Evolutionary conservation across 2,329 filamentous ascomycete genomes (phyloP).

Genomic region (Aspergillus ochraceus): DNA sequence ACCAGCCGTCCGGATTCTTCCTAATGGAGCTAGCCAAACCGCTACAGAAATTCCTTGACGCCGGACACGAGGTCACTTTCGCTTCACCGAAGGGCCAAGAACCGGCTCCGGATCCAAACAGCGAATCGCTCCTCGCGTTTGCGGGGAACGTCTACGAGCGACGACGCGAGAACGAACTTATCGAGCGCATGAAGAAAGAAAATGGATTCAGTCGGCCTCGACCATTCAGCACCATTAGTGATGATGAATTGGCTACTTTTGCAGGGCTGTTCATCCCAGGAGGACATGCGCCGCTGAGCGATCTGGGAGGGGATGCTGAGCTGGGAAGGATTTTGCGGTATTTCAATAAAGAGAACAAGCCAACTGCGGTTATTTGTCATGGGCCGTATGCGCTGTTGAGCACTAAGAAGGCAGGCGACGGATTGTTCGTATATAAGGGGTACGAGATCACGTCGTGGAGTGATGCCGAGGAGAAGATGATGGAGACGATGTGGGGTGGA

Average conservation of each 20-base stretch:
- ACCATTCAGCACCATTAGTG: constrained; percentile 40
- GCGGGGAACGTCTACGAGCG: constrained; percentile 50
- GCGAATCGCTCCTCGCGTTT: constrained; percentile 43
- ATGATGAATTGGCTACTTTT: constrained; percentile 41
- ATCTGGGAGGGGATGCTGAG: constrained; percentile 44
- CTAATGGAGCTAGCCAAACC: constrained; percentile 44
- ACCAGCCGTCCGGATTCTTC: constrained; percentile 38
- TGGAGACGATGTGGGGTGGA: constrained; percentile 46
- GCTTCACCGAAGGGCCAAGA: constrained; percentile 46
- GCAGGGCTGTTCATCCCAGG: constrained; percentile 48
- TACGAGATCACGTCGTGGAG: constrained; percentile 50
- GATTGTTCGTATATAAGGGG: constrained; percentile 46
- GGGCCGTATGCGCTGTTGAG: constrained; percentile 48
- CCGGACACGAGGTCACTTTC: constrained; percentile 46
- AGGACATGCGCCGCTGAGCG: constrained; percentile 46
- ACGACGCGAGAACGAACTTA: constrained; percentile 39
- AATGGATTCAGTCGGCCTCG: constrained; percentile 44
- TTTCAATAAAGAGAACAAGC: constrained; percentile 44
- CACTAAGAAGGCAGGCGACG: constrained; percentile 37
- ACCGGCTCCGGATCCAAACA: constrained; percentile 45
- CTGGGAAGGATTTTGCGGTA: constrained; percentile 44
- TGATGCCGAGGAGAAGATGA: constrained; percentile 47
- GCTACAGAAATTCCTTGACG: constrained; percentile 36
- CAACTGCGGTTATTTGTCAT: constrained; percentile 49
- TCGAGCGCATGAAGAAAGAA: constrained; percentile 47